Evolutionary conservation across 2,329 filamentous ascomycete genomes (phyloP), one percentile per base, ranked within the genome.

Genomic region (Coniochaeta sp.): DNA sequence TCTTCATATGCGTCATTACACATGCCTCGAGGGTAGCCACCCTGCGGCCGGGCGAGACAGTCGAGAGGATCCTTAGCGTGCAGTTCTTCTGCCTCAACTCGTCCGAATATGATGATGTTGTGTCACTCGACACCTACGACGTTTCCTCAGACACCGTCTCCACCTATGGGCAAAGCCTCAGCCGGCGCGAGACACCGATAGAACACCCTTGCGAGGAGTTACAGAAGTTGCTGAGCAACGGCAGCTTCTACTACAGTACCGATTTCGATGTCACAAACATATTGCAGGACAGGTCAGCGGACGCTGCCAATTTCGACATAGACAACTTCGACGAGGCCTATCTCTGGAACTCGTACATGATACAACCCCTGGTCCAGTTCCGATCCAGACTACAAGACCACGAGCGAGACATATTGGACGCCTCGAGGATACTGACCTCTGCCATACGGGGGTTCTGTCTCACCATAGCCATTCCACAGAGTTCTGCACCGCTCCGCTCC

Each of bases 281-380:
- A 59, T 72, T 97, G 56, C 94, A 99, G 68, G 87, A 96, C 64
- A 84, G 92, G 60, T 83, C 86, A 13, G 82, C 86, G 52, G 89
- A 92, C 64, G 82, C 82, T 18, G 79, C 84, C 42, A 84, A 87
- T 1, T 91, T 97, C 56, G 89, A 95, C 56, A 90, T 96, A 55
- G 91, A 96, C 65, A 94, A 89, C 62, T 84, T 97, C 55, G 91
- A 99, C 67, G 87, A 91, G 62, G 87, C 88, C 1, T 96, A 96
- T 65, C 72, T 99, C 16, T 99, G 94, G 94, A 99, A 99, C 65
- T 95, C 90, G 3, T 96, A 95, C 70, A 96, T 99, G 91, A 96
- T 99, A 61, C 86, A 87, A 57, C 91, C 94, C 5, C 76, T 99
- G 51, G 85, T 96, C 27, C 82, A 91, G 65, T 97, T 99, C 66